Conservation (phyloP, 2,329 filamentous ascomycete genomes). For the Sarocladiaceae sp. region DNA sequence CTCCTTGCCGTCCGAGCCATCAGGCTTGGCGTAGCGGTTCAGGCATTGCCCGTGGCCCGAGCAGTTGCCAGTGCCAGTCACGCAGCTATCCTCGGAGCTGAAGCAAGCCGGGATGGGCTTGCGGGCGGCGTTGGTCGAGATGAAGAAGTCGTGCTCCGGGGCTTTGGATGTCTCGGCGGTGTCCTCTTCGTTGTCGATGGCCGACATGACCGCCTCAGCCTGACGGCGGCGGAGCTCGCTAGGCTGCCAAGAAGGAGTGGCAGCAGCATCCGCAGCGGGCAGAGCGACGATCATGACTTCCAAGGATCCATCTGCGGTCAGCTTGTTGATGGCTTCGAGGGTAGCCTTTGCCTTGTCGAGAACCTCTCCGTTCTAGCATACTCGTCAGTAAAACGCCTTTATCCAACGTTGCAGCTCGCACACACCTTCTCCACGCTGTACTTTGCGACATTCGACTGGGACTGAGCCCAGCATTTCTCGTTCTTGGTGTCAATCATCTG, state of each 20-base stretch:
- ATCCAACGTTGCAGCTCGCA: background rate
- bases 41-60: constrained; percentile 74
- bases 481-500: constrained; percentile 36
- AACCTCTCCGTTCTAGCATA: constrained; percentile 31
- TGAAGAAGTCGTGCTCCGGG: constrained; percentile 22
- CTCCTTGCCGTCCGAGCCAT: constrained; percentile 29
- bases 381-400: constrained; percentile 15
- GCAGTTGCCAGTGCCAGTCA: constrained; percentile 67
- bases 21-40: constrained; percentile 51
- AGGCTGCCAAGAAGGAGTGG: background rate
- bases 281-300: constrained; percentile 3
- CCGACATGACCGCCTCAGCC: constrained; percentile 38
- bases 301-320: background rate
- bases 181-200: constrained; percentile 21
- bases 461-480: constrained; percentile 36
- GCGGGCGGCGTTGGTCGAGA: constrained; percentile 20
- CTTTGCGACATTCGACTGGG: constrained; percentile 33
- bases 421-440: constrained; percentile 39
- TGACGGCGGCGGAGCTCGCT: constrained; percentile 42
- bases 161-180: constrained; percentile 17
- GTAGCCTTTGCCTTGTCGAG: constrained; percentile 20
- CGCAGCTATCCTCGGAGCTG: constrained; percentile 60
- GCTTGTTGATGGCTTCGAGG: background rate
- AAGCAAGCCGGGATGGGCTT: constrained; percentile 66
- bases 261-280: background rate